phyloP scores from a whole-genome alignment of 2,329 filamentous ascomycete genomes.

The Pyrenophora graminea region DNA sequence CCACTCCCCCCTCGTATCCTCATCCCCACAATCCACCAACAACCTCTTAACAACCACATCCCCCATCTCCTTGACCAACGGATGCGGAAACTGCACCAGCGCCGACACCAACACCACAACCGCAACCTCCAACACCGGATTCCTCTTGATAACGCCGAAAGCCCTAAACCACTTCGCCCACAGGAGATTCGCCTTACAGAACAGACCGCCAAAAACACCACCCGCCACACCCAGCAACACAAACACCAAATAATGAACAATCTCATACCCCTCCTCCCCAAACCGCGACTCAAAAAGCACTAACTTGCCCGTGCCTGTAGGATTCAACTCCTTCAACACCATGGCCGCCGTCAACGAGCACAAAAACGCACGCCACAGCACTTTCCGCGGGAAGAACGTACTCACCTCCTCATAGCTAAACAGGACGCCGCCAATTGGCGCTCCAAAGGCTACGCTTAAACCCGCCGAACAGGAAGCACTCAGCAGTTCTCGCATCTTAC shows the following conservation, averaged over 20 bases:
- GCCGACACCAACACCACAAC: slow-evolving; percentile 60
- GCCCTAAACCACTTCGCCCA: slow-evolving; percentile 62
- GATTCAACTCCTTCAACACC: slow-evolving; percentile 61
- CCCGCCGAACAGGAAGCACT: slow-evolving; percentile 62
- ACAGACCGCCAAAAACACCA: slow-evolving; percentile 63
- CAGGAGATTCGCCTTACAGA: slow-evolving; percentile 62
- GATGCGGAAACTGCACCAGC: slow-evolving; percentile 61
- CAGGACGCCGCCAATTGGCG: slow-evolving; percentile 64
- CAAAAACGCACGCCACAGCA: slow-evolving; percentile 64
- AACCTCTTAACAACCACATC: slow-evolving; percentile 62
- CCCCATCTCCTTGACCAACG: slow-evolving; percentile 59
- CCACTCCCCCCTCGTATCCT: slow-evolving; percentile 46
- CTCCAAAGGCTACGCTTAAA: slow-evolving; percentile 64
- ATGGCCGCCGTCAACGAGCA: slow-evolving; percentile 62
- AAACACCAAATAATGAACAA: slow-evolving; percentile 62
- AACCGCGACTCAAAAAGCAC: slow-evolving; percentile 66
- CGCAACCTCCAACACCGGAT: slow-evolving; percentile 61
- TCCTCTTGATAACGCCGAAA: slow-evolving; percentile 57
- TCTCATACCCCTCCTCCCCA: slow-evolving; percentile 56
- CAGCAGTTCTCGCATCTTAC: slow-evolving; percentile 63
- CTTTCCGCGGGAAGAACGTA: slow-evolving; percentile 63
- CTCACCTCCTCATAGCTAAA: slow-evolving; percentile 65
- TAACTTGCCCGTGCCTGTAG: slow-evolving; percentile 63
- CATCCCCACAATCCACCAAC: slow-evolving; percentile 58
- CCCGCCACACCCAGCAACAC: slow-evolving; percentile 60